Percentiles rank a stretch among this genome's conserved stretches.
Evolutionary conservation across 1,284 basidiomycete genomes (phyloP).

Genomic region (Schizophyllum amplum): DNA sequence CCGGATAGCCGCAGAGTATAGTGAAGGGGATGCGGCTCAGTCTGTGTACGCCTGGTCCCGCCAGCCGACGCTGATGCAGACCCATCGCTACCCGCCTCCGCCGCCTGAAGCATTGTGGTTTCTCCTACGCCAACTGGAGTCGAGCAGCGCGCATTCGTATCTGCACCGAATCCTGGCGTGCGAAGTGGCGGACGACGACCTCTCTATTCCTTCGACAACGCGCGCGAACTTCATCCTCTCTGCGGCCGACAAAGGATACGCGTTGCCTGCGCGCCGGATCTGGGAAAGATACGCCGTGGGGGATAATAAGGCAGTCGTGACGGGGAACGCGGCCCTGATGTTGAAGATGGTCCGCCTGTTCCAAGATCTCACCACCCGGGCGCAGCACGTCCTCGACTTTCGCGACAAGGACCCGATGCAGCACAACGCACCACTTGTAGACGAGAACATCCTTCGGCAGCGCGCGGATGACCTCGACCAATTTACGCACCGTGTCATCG

Average conservation of each 20-base stretch:
- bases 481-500: conserved; percentile 41
- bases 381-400: conserved; percentile 7
- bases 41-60: conserved; percentile 35
- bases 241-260: conserved; percentile 39
- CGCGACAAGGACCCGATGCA: background rate
- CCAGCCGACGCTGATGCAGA: conserved; percentile 18
- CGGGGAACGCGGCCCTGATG: conserved; percentile 38
- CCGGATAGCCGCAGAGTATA: conserved; percentile 22
- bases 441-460: conserved; percentile 10
- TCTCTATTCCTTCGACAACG: conserved; percentile 32
- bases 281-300: conserved; percentile 49
- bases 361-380: conserved; percentile 23
- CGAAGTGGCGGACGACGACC: conserved; percentile 38
- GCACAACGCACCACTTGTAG: conserved; percentile 1
- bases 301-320: conserved; percentile 31
- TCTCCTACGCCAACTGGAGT: conserved; percentile 32
- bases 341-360: conserved; percentile 50
- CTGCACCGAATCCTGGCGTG: conserved; percentile 20
- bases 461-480: conserved; percentile 23
- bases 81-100: conserved; percentile 41
- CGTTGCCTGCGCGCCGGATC: conserved; percentile 35
- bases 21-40: conserved; percentile 25
- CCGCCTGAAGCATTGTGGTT: conserved; percentile 34
- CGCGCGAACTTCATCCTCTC: conserved; percentile 41
- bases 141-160: background rate